Conservation (phyloP, 371 early-diverging fungal species). For the Mucor mucedo region DNA sequence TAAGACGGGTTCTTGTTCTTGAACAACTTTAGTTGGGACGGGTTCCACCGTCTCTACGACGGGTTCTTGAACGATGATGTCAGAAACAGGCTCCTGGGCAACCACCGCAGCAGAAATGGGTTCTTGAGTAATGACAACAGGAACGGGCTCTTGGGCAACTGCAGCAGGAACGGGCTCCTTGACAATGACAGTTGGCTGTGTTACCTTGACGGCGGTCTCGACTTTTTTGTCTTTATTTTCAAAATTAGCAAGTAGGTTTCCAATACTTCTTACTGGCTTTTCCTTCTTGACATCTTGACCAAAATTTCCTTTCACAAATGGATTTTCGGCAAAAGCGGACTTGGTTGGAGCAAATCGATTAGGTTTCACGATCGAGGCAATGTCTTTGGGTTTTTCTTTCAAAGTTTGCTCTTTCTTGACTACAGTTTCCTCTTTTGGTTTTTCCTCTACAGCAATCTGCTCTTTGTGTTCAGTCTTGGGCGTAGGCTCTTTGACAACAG, state of each 20-base stretch:
- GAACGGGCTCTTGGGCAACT: neutral
- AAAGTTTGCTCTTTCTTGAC: neutral
- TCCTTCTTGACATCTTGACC: too few species aligned
- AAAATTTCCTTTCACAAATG: too few species aligned
- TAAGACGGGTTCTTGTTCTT: too few species aligned
- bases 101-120: neutral
- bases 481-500: too few species aligned
- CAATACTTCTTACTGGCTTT: too few species aligned
- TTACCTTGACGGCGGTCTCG: neutral
- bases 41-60: neutral
- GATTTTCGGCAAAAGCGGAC: too few species aligned
- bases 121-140: neutral
- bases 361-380: too few species aligned
- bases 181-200: constrained; percentile 1
- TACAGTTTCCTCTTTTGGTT: neutral
- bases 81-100: neutral
- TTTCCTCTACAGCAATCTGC: neutral
- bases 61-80: neutral
- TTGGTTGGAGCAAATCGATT: too few species aligned
- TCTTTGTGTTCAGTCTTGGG: neutral
- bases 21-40: neutral
- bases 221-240: constrained; percentile 4
- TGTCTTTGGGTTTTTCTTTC: too few species aligned
- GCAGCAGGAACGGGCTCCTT: constrained; percentile 7
- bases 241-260: too few species aligned